Evolutionary conservation across 2,329 filamentous ascomycete species (phyloP).

Genomic region (Talaromyces sp.): DNA sequence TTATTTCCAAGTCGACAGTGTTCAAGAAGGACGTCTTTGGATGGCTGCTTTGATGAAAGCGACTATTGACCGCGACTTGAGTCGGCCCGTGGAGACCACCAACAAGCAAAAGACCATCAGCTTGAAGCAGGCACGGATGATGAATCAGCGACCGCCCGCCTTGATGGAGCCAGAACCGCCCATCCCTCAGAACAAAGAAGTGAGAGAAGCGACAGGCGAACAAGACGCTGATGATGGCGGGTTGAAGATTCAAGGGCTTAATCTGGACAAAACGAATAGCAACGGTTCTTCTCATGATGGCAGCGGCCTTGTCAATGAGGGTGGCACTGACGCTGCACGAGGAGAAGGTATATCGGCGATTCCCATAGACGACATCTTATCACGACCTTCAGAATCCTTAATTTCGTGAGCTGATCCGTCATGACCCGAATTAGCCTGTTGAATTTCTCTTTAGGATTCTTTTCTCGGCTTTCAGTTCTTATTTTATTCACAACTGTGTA

Average conservation of each 20-base stretch:
- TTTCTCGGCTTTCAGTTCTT: not conserved
- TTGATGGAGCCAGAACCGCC: conserved; percentile 60
- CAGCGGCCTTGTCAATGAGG: not conserved
- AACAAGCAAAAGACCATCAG: conserved; percentile 98
- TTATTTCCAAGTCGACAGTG: conserved; percentile 92
- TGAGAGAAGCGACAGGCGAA: conserved; percentile 23
- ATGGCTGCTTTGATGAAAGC: conserved; percentile 99
- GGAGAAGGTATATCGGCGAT: conserved; percentile 8
- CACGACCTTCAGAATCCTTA: conserved; percentile 25
- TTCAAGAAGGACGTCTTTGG: conserved; percentile 86
- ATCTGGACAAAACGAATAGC: conserved; percentile 27
- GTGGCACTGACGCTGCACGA: not conserved
- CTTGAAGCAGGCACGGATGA: conserved; percentile 77
- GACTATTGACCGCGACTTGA: conserved; percentile 86
- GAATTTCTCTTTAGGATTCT: not conserved
- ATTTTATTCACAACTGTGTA: not conserved
- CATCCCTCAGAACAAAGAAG: not conserved
- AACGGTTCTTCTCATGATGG: conserved; percentile 21
- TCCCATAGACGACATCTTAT: conserved; percentile 26
- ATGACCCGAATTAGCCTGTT: not conserved
- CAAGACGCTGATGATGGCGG: conserved; percentile 29
- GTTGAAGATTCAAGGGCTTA: conserved; percentile 34
- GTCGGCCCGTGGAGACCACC: conserved; percentile 75
- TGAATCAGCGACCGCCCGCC: conserved; percentile 85
- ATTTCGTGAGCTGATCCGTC: not conserved